A percentile compares a stretch with the other conserved stretches of the same genome.
Conservation (phyloP, 2,329 filamentous ascomycete genomes). For the Paecilomyces sp. region DNA sequence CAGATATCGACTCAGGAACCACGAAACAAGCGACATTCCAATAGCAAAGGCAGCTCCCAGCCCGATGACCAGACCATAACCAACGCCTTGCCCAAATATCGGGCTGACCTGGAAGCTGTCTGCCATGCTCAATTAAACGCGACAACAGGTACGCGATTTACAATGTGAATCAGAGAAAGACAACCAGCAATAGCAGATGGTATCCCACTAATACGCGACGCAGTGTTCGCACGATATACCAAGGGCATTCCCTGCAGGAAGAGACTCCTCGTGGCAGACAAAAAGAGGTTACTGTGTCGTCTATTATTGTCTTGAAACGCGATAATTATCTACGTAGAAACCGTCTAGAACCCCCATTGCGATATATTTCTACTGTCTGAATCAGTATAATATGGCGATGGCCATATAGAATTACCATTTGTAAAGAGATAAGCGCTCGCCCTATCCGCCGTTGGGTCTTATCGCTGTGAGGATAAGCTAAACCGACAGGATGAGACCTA, state of each 20-base stretch:
- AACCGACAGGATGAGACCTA: not conserved
- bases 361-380: not conserved
- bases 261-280: not conserved
- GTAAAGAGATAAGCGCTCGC: not conserved
- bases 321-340: not conserved
- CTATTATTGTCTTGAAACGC: not conserved
- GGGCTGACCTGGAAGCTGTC: not conserved
- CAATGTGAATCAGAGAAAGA: not conserved
- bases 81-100: not conserved
- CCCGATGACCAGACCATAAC: not conserved
- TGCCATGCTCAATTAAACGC: not conserved
- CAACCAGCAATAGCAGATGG: not conserved
- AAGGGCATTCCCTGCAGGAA: not conserved
- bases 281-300: not conserved
- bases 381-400: not conserved
- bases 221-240: not conserved
- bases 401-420: not conserved
- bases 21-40: constrained; percentile 1
- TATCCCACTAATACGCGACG: not conserved
- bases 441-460: not conserved
- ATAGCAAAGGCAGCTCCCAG: constrained; percentile 1
- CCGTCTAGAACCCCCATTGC: not conserved
- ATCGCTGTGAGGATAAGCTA: not conserved
- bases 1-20: constrained; percentile 1
- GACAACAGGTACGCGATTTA: not conserved